Conservation (phyloP, 306 rosid species). For the Quercus gilva region DNA sequence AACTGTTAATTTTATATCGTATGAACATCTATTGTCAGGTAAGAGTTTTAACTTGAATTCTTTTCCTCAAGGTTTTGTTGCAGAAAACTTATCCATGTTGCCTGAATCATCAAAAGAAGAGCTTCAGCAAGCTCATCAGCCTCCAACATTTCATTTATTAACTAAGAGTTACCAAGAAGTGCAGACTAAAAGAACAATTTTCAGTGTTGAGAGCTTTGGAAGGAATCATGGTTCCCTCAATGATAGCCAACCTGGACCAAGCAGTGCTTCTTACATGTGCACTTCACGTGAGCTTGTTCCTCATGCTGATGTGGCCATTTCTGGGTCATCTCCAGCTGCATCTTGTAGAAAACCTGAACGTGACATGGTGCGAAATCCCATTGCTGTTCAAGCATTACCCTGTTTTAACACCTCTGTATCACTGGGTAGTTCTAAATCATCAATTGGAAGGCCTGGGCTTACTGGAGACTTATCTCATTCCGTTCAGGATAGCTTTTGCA, state of each 20-base stretch:
- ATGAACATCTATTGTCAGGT: slow-evolving; percentile 31
- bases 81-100: slow-evolving; percentile 12
- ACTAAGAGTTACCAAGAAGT: slow-evolving; percentile 27
- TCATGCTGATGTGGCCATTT: slow-evolving; percentile 17
- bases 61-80: slow-evolving; percentile 15
- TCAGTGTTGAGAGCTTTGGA: slow-evolving; percentile 11
- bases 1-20: not conserved
- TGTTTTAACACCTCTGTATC: slow-evolving; percentile 27
- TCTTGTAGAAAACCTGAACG: slow-evolving; percentile 15
- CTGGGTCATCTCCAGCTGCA: slow-evolving; percentile 31
- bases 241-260: slow-evolving; percentile 30
- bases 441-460: slow-evolving; percentile 19
- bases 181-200: slow-evolving; percentile 24
- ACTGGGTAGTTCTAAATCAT: slow-evolving; percentile 20
- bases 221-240: slow-evolving; percentile 17
- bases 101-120: slow-evolving; percentile 21
- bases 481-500: slow-evolving; percentile 21
- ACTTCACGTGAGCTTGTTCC: slow-evolving; percentile 20
- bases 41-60: slow-evolving; percentile 20
- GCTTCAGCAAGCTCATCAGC: slow-evolving; percentile 23
- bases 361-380: slow-evolving; percentile 17
- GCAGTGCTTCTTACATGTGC: slow-evolving; percentile 20
- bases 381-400: slow-evolving; percentile 33
- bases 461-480: slow-evolving; percentile 8
- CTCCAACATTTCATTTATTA: slow-evolving; percentile 11